Percentiles rank a stretch among this genome's conserved stretches.
Evolutionary conservation across 805 yeast genomes (phyloP).

Genomic region (Myxozyma neotropica): DNA sequence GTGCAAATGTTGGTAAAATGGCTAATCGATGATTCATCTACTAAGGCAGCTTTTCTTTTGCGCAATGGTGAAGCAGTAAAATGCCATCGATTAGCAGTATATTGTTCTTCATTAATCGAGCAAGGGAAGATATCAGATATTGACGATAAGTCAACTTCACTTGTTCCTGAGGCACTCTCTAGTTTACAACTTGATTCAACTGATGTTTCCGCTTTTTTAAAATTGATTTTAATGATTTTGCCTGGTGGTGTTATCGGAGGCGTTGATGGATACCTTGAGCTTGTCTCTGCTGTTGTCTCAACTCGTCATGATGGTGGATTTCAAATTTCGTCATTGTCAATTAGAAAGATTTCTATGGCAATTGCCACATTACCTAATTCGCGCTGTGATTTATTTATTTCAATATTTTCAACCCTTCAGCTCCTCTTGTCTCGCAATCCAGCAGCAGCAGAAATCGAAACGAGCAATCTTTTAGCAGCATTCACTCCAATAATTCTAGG

Average conservation of each 20-base stretch:
- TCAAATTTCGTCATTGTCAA: too few species aligned
- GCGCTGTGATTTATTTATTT: neutral
- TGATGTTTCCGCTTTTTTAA: constrained; percentile 12
- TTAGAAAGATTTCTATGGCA: neutral
- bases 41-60: neutral
- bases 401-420: neutral
- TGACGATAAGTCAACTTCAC: neutral
- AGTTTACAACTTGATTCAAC: neutral
- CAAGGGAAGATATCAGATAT: neutral
- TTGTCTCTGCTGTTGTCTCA: neutral
- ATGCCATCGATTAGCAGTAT: constrained; percentile 12
- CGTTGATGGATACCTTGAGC: neutral
- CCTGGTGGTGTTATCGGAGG: constrained; percentile 11
- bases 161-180: neutral
- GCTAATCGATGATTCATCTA: neutral
- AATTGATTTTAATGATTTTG: constrained; percentile 2
- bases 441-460: neutral
- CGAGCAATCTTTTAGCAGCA: neutral
- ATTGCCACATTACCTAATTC: neutral
- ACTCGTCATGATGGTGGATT: too few species aligned
- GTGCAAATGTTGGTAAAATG: neutral
- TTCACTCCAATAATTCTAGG: neutral
- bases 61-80: neutral
- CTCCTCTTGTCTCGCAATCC: neutral
- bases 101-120: constrained; percentile 5